Conservation (phyloP, 176 grass and related monocot genomes). For the bread wheat (Triticum aestivum) region DNA sequence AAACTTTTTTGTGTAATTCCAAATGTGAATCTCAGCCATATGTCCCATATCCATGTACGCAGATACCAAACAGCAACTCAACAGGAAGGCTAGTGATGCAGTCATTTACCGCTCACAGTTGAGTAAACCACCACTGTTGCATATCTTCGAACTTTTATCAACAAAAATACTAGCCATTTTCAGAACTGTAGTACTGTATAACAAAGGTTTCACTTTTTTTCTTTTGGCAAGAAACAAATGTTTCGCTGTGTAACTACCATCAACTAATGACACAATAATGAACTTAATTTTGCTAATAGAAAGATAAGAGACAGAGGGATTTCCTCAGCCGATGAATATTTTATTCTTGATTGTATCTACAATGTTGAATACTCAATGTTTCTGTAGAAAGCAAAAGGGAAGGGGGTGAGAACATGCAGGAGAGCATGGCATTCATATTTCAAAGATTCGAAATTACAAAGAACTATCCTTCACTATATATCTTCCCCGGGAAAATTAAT, state of each 20-base stretch:
- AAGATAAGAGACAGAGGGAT: neutral
- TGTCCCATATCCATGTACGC: neutral
- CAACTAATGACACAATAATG: neutral
- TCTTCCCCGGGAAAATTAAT: slow-evolving; percentile 20
- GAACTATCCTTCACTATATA: slow-evolving; percentile 19
- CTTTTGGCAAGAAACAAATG: neutral
- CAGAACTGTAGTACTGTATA: neutral
- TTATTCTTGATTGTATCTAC: slow-evolving; percentile 30
- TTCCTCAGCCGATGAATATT: neutral
- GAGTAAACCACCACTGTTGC: neutral
- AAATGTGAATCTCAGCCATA: neutral
- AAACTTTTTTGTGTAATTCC: too few species aligned
- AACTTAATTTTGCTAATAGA: neutral
- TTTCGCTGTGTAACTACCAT: neutral
- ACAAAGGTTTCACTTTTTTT: too few species aligned
- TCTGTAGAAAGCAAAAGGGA: slow-evolving; percentile 20
- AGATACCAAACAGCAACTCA: slow-evolving; percentile 2
- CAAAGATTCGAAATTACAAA: slow-evolving; percentile 19
- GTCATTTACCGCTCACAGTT: neutral
- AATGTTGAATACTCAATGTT: slow-evolving; percentile 27
- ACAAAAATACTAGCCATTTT: neutral
- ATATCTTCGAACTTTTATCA: neutral
- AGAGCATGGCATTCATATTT: slow-evolving; percentile 17
- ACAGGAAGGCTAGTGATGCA: neutral
- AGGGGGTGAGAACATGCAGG: slow-evolving; percentile 11